These are phyloP conservation scores for Haematococcus lacustris DNA, from an alignment of 139 green algal genomes.

Conservation along the genomic window DNA sequence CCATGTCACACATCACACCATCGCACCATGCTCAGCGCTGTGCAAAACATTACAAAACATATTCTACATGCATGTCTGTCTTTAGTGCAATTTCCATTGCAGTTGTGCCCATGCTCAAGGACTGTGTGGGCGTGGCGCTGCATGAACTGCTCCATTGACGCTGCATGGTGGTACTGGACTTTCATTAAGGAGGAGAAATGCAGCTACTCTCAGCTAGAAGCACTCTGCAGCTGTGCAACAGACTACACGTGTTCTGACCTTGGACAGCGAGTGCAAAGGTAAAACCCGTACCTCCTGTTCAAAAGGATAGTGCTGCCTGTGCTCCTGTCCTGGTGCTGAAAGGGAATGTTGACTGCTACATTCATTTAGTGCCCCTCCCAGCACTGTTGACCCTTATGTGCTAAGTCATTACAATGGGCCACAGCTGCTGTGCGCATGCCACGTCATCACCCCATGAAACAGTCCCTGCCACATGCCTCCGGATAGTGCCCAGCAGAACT, in stretches of 20 bases:
- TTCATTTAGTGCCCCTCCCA: not conserved
- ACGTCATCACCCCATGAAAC: conserved; percentile 23
- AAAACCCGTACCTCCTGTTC: too few species aligned
- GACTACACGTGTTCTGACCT: too few species aligned
- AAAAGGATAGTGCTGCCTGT: too few species aligned
- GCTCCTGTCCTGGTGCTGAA: too few species aligned
- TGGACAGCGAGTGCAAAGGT: too few species aligned
- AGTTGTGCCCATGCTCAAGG: not conserved
- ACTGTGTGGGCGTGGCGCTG: not conserved
- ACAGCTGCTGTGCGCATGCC: not conserved
- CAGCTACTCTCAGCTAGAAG: too few species aligned
- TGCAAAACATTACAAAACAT: not conserved
- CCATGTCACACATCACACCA: not conserved
- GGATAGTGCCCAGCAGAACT: too few species aligned
- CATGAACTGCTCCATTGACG: not conserved
- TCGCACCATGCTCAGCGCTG: not conserved
- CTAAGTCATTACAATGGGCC: not conserved
- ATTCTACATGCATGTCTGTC: not conserved
- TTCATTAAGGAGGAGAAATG: too few species aligned
- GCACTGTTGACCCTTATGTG: not conserved
- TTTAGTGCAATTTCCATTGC: not conserved
- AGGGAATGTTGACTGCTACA: not conserved
- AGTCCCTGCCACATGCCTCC: conserved; percentile 3
- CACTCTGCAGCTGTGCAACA: too few species aligned
- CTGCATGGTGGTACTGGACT: not conserved